Evolutionary conservation across 2,329 filamentous ascomycete species (phyloP).

Genomic region (Clonostachys sp.): DNA sequence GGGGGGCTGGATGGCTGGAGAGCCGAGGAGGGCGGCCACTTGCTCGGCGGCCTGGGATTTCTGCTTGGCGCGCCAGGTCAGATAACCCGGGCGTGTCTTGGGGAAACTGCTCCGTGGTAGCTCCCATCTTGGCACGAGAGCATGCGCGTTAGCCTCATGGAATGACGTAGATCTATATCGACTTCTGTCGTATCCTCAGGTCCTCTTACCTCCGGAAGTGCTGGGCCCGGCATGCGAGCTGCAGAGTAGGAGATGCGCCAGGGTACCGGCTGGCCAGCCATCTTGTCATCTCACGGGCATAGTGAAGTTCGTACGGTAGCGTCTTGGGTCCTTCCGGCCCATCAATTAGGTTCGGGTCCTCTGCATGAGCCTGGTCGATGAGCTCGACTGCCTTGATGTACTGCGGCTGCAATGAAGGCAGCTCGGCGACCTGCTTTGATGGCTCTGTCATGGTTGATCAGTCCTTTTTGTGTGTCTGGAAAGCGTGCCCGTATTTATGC

Average conservation of each 20-base stretch:
- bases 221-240: conserved; percentile 76
- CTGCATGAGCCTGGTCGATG: conserved; percentile 62
- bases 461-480: neutral
- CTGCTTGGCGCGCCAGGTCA: conserved; percentile 72
- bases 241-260: conserved; percentile 60
- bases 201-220: conserved; percentile 63
- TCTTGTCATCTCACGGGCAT: conserved; percentile 72
- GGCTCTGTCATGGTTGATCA: neutral
- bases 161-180: neutral
- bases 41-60: conserved; percentile 58
- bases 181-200: neutral
- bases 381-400: conserved; percentile 52
- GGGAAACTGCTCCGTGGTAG: conserved; percentile 71
- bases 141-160: neutral
- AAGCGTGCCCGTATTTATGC: too few relatives aligned
- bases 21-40: conserved; percentile 49
- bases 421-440: neutral
- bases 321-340: conserved; percentile 32
- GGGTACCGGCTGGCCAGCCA: conserved; percentile 63
- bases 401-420: conserved; percentile 27
- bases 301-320: conserved; percentile 75
- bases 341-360: conserved; percentile 29
- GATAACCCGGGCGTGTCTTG: conserved; percentile 70
- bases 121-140: conserved; percentile 56
- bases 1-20: conserved; percentile 24